Conservation (phyloP, 2,329 filamentous ascomycete genomes). For the Zymoseptoria brevis region DNA sequence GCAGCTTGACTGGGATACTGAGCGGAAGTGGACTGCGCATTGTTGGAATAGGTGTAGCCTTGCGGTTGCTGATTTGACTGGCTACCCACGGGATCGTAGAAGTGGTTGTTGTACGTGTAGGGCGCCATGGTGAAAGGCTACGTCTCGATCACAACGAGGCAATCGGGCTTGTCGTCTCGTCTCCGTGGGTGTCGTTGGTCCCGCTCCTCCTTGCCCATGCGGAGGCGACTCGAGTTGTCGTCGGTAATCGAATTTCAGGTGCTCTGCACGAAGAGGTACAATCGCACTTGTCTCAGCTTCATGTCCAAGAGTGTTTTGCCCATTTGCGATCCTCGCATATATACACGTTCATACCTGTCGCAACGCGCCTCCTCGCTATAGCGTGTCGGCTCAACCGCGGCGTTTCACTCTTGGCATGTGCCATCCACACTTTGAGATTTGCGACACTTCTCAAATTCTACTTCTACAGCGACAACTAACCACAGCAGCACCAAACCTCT, state of each 20-base stretch:
- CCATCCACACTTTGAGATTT: slow-evolving; percentile 1
- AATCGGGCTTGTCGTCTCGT: slow-evolving; percentile 1
- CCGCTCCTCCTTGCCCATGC: background rate
- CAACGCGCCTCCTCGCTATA: background rate
- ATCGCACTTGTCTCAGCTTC: background rate
- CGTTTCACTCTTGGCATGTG: background rate
- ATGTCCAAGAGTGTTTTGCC: background rate
- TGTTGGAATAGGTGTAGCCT: slow-evolving; percentile 14
- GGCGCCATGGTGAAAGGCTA: slow-evolving; percentile 15
- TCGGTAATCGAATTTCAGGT: background rate
- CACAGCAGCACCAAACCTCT: slow-evolving; percentile 10
- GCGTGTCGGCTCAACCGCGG: background rate
- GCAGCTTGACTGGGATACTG: slow-evolving; percentile 13
- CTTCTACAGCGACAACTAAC: slow-evolving; percentile 15
- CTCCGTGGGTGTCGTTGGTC: background rate
- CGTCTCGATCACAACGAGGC: background rate
- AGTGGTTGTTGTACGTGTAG: slow-evolving; percentile 23
- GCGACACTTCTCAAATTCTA: slow-evolving; percentile 3
- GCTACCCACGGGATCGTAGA: slow-evolving; percentile 28
- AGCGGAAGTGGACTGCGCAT: slow-evolving; percentile 5
- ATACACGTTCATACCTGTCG: background rate
- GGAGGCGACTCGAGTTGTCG: background rate
- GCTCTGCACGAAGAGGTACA: background rate
- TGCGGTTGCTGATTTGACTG: slow-evolving; percentile 21
- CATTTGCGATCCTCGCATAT: background rate